Evolutionary conservation across 345 rosid species (phyloP).

Genomic region (Salix viminalis): DNA sequence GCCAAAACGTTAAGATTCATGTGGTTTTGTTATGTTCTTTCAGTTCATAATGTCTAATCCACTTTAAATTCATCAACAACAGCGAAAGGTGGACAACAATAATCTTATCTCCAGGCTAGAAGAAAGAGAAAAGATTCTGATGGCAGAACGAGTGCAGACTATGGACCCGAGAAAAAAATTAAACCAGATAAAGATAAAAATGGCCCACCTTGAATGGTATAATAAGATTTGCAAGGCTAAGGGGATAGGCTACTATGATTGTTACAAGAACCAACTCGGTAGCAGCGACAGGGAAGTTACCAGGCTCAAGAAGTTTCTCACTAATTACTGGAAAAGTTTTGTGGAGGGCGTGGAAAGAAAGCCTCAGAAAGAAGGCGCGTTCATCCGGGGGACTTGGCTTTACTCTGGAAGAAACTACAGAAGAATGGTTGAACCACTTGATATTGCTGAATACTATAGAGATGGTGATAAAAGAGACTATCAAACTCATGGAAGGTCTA

Average conservation of each 20-base stretch:
- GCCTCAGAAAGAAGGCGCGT: conserved; percentile 41
- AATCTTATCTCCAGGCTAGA: too few relatives aligned
- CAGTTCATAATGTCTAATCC: too few relatives aligned
- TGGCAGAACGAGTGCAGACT: conserved; percentile 8
- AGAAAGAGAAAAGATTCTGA: conserved; percentile 2
- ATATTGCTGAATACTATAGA: conserved; percentile 56
- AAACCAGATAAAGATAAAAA: conserved; percentile 31
- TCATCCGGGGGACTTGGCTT: conserved; percentile 32
- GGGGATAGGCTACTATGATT: conserved; percentile 53
- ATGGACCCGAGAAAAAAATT: conserved; percentile 34
- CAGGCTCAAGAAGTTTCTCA: conserved; percentile 25
- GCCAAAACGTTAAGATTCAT: too few relatives aligned
- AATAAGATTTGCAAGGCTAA: conserved; percentile 35
- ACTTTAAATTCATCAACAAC: conserved; percentile 21
- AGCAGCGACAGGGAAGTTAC: neutral
- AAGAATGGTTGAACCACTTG: conserved; percentile 73
- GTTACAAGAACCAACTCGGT: conserved; percentile 25
- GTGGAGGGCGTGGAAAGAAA: conserved; percentile 47
- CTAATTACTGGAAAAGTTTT: conserved; percentile 40
- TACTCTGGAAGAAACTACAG: conserved; percentile 48
- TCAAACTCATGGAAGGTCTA: conserved; percentile 34
- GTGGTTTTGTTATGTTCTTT: too few relatives aligned
- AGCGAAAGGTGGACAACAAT: neutral
- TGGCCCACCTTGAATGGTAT: conserved; percentile 57
- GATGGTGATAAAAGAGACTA: conserved; percentile 28